phyloP scores from a whole-genome alignment of 1,284 basidiomycete genomes.

The Rhodotorula sp. region DNA sequence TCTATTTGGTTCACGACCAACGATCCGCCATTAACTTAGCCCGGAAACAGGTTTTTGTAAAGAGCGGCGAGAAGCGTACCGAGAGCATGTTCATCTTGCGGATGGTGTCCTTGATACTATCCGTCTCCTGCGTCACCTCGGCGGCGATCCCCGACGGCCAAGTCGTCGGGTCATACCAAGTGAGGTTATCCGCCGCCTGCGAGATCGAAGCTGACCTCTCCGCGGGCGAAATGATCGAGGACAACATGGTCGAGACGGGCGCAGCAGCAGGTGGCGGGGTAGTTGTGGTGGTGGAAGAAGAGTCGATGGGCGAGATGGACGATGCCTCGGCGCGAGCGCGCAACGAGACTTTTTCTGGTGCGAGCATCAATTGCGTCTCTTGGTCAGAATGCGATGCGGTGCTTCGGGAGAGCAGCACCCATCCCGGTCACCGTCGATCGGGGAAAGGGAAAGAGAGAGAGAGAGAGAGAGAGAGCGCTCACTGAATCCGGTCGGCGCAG shows the following conservation, averaged over 20 bases:
- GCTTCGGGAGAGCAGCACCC: neutral
- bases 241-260: neutral
- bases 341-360: neutral
- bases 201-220: neutral
- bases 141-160: neutral
- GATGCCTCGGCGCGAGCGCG: slow-evolving; percentile 1
- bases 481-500: slow-evolving; percentile 1
- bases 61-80: neutral
- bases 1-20: slow-evolving; percentile 4
- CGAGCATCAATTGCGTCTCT: neutral
- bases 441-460: neutral
- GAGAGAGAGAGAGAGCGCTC: neutral
- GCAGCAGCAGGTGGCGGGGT: neutral
- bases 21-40: no score
- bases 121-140: slow-evolving; percentile 4
- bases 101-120: slow-evolving; percentile 10
- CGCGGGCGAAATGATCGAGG: neutral
- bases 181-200: neutral
- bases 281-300: neutral
- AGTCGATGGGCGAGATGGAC: neutral
- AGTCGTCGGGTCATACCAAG: slow-evolving; percentile 10
- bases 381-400: neutral
- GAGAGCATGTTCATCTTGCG: slow-evolving; percentile 7
- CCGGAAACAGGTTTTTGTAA: no score
- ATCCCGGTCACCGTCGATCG: neutral